phyloP scores from a whole-genome alignment of 2,329 filamentous ascomycete genomes.

The Colletotrichum sp. region DNA sequence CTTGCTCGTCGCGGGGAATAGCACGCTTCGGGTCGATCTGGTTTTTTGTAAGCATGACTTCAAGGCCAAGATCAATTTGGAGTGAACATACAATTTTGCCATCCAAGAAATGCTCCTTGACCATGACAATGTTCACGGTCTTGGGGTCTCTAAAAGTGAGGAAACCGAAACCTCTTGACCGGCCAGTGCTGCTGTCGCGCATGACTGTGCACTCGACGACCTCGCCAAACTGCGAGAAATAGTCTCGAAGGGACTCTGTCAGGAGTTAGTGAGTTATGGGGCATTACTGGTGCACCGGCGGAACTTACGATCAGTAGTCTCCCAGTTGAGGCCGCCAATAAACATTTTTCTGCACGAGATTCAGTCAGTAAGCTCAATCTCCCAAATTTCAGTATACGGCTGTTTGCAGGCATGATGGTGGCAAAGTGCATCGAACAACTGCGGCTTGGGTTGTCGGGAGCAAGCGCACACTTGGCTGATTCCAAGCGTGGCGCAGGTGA shows the following conservation, averaged over 20 bases:
- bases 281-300: not conserved
- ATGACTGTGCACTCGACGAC: conserved; percentile 99
- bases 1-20: conserved; percentile 96
- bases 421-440: not conserved
- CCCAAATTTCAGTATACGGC: not conserved
- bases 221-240: conserved; percentile 97
- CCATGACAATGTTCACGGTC: conserved; percentile 99
- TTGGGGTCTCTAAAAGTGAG: conserved; percentile 97
- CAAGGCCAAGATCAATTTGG: not conserved
- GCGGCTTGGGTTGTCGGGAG: not conserved
- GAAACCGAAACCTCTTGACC: conserved; percentile 96
- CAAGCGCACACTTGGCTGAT: not conserved
- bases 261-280: conserved; percentile 15
- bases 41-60: not conserved
- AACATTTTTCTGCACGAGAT: conserved; percentile 88
- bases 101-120: conserved; percentile 97
- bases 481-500: not conserved
- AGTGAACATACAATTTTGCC: conserved; percentile 86
- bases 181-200: conserved; percentile 91
- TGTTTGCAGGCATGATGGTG: not conserved
- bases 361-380: not conserved
- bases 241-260: conserved; percentile 91
- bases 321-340: conserved; percentile 98
- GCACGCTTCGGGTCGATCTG: conserved; percentile 98
- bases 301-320: conserved; percentile 92